Evolutionary conservation across 1,139 yeast genomes (phyloP).

Genomic region (Schizosaccharomyces versatilis): DNA sequence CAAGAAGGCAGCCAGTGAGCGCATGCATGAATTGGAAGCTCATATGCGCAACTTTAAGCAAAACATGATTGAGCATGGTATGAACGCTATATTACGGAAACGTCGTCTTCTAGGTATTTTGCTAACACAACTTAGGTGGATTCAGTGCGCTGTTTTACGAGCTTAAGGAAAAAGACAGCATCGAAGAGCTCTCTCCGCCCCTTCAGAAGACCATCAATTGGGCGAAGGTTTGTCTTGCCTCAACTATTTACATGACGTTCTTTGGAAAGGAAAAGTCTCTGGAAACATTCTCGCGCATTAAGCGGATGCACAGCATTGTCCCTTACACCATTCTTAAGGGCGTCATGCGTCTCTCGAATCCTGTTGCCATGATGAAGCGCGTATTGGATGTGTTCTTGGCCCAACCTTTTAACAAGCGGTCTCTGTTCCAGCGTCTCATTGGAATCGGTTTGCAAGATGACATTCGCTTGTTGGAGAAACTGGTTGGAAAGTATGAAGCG

Average conservation of each 20-base stretch:
- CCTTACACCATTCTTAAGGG: conserved; percentile 61
- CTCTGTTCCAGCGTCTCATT: conserved; percentile 51
- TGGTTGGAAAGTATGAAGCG: conserved; percentile 28
- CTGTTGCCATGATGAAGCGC: conserved; percentile 58
- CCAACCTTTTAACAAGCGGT: conserved; percentile 48
- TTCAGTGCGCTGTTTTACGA: conserved; percentile 37
- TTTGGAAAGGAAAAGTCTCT: conserved; percentile 60
- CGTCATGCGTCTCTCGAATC: conserved; percentile 60
- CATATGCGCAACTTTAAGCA: conserved; percentile 35
- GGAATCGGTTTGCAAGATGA: conserved; percentile 61
- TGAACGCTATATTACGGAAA: background rate
- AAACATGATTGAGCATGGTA: conserved; percentile 23
- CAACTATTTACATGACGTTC: conserved; percentile 58
- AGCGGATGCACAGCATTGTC: conserved; percentile 45
- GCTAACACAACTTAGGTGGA: conserved; percentile 21
- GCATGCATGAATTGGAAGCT: conserved; percentile 27
- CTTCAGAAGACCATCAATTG: conserved; percentile 53
- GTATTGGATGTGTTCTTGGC: conserved; percentile 60
- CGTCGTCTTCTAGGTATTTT: background rate
- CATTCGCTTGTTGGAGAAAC: conserved; percentile 38
- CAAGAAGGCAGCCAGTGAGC: conserved; percentile 38
- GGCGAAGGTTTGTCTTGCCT: conserved; percentile 62
- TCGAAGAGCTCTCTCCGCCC: conserved; percentile 46
- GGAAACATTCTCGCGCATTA: conserved; percentile 47
- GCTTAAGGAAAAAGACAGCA: conserved; percentile 31